Conservation (phyloP, 2,329 filamentous ascomycete genomes). For the Penicillium polonicum region DNA sequence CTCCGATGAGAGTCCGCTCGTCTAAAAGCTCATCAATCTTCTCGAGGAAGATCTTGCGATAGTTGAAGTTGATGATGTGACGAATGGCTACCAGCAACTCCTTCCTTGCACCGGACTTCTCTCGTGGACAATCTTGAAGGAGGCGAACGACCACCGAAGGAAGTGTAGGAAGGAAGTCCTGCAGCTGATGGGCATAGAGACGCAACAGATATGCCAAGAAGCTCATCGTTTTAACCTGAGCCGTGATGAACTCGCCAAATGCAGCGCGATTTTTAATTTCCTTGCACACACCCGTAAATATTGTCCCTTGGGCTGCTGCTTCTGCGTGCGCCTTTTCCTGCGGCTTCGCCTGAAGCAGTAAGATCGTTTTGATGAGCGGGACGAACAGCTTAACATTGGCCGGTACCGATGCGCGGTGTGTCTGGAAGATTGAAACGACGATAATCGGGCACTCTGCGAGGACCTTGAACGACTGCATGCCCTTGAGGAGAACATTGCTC, state of each 20-base stretch:
- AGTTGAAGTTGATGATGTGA: slow-evolving; percentile 99
- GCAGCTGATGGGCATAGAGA: slow-evolving; percentile 80
- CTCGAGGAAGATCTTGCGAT: slow-evolving; percentile 86
- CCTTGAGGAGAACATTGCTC: slow-evolving; percentile 76
- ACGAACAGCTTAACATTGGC: slow-evolving; percentile 90
- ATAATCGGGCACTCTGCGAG: slow-evolving; percentile 97
- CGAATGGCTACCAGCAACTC: slow-evolving; percentile 94
- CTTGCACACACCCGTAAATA: slow-evolving; percentile 90
- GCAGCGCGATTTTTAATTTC: slow-evolving; percentile 90
- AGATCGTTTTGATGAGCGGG: slow-evolving; percentile 85
- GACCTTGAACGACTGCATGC: slow-evolving; percentile 99
- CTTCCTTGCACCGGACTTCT: slow-evolving; percentile 90
- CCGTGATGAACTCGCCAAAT: slow-evolving; percentile 96
- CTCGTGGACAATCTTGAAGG: slow-evolving; percentile 87
- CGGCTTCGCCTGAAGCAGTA: slow-evolving; percentile 84
- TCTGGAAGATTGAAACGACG: slow-evolving; percentile 96
- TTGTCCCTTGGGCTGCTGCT: slow-evolving; percentile 72
- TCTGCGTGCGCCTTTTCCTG: slow-evolving; percentile 90
- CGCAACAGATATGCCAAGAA: slow-evolving; percentile 91
- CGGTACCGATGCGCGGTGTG: slow-evolving; percentile 75
- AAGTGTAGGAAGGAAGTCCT: slow-evolving; percentile 81
- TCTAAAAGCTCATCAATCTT: slow-evolving; percentile 96
- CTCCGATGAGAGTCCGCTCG: slow-evolving; percentile 88
- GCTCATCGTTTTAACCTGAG: slow-evolving; percentile 99
- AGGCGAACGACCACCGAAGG: slow-evolving; percentile 88